These are phyloP conservation scores for Micractinium conductrix DNA, from an alignment of 139 green algal species.

Conservation along the genomic window DNA sequence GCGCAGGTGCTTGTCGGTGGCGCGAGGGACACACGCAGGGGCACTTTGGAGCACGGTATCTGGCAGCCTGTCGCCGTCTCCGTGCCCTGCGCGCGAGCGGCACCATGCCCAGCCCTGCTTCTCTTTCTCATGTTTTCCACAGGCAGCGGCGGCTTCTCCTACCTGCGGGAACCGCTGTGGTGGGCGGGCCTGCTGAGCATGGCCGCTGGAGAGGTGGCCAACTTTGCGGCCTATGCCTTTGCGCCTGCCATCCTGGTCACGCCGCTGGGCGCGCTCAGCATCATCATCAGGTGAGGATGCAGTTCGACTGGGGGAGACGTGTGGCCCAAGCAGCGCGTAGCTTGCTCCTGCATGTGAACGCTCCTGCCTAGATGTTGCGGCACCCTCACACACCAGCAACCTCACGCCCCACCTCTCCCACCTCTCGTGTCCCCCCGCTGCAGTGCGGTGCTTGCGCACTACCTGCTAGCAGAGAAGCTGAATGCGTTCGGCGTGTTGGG, in stretches of 20 bases:
- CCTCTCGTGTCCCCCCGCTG: not conserved
- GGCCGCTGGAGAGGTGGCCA: conserved; percentile 92
- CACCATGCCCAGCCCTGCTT: not conserved
- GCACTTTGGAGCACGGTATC: not conserved
- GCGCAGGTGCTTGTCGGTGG: conserved; percentile 72
- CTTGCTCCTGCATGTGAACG: not conserved
- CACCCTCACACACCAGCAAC: not conserved
- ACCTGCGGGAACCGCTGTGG: conserved; percentile 95
- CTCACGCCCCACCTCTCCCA: not conserved
- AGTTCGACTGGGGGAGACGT: not conserved
- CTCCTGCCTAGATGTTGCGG: not conserved
- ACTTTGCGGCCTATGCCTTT: conserved; percentile 98
- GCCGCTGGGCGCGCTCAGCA: conserved; percentile 88
- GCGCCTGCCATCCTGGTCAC: conserved; percentile 96
- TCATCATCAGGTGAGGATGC: conserved; percentile 83
- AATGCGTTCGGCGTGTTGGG: conserved; percentile 95
- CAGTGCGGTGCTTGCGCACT: conserved; percentile 93
- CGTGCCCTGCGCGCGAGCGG: not conserved
- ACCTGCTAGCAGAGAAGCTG: conserved; percentile 90
- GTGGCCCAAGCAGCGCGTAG: not conserved
- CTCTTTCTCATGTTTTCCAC: conserved; percentile 1
- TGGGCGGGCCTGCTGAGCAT: conserved; percentile 95
- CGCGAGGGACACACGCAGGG: not conserved
- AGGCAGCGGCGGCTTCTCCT: conserved; percentile 95
- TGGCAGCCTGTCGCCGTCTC: not conserved